A percentile compares a stretch with the other conserved stretches of the same genome.
phyloP scores from a whole-genome alignment of 208 protist species.

The Trypanosoma conorhini region DNA sequence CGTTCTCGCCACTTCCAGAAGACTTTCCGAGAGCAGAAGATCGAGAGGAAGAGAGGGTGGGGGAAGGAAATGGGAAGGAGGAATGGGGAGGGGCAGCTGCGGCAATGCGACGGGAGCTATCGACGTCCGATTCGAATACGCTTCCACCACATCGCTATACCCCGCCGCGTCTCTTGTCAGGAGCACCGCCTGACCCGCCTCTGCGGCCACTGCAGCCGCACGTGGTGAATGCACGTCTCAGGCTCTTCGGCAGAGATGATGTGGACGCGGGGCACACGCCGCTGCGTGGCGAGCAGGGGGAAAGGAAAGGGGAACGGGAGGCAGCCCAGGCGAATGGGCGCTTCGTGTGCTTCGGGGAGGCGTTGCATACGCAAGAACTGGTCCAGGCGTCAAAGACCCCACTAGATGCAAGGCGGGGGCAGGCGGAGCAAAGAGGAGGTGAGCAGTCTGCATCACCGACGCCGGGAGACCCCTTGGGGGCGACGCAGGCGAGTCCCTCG shows the following conservation, averaged over 20 bases:
- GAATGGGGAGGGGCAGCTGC: neutral
- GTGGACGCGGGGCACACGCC: neutral
- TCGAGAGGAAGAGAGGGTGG: neutral
- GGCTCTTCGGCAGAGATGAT: constrained; percentile 1
- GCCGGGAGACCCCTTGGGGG: neutral
- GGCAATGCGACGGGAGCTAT: neutral
- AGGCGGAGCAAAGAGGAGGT: neutral
- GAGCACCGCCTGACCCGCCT: neutral
- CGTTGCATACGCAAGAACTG: neutral
- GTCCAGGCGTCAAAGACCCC: neutral
- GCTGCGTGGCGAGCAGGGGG: neutral
- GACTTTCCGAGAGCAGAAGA: neutral
- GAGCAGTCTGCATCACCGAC: constrained; percentile 6
- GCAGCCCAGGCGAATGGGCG: neutral
- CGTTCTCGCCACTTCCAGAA: neutral
- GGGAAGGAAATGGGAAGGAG: neutral
- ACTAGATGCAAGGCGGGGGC: neutral
- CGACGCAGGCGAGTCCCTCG: constrained; percentile 11
- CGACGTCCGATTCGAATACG: neutral
- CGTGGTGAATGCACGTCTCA: neutral
- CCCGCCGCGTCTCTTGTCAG: constrained; percentile 17
- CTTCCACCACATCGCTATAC: constrained; percentile 20
- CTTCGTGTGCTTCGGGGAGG: constrained; percentile 10
- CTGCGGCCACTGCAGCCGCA: constrained; percentile 6
- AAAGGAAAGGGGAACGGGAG: neutral